Base-by-base conservation (phyloP, 2,329 filamentous ascomycete species). In the Ophiosphaerella herpotricha region DNA sequence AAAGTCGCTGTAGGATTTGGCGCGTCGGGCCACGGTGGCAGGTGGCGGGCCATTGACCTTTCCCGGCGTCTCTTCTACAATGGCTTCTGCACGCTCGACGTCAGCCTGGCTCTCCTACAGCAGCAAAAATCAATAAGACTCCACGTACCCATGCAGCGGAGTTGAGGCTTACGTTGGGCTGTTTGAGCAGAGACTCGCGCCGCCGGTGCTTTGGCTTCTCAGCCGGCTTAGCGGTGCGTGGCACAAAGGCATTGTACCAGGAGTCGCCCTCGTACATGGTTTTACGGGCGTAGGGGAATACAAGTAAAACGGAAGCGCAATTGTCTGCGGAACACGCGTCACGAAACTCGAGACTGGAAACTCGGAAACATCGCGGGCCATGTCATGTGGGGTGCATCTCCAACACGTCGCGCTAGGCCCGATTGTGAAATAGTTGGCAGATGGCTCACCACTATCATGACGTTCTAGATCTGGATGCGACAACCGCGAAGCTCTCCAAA, bases 1-100 rank as follows among this genome's bases (percentile, higher is more conserved):
- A 70, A 91, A 89, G 72, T 90, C 86, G 60, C 87, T 88, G 73
- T 89, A 89, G n/a, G 89, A 93, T 63, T 86, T 87, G 42, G 88
- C 85, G 68, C 90, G 82, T 50, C 85, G 80, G 38, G 80, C 74
- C 35, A 90, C 66, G 7, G 82, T 85, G 13, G 89, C 84, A 64
- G 85, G 81, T 11, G 88, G 88, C 11, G 88, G 88, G 0, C 79
- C 82, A 63, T 82, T 80, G 40, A 76, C 69, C 55, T 79, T 75
- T 41, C 83, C 78, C 5, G 57, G 50, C 5, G 76, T 70, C 32
- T 85, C 83, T 63, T 89, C 80, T 23, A 79, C 75, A 43, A 90
- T 80, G 40, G 82, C 79, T 64, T 82, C 80, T 71, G 77, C 75
- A 39, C 78, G 74, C 57, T 83, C 78, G 39, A 77, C 70, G 73